phyloP scores from a whole-genome alignment of 768 basidiomycete species.

The Tephrocybe sp. region DNA sequence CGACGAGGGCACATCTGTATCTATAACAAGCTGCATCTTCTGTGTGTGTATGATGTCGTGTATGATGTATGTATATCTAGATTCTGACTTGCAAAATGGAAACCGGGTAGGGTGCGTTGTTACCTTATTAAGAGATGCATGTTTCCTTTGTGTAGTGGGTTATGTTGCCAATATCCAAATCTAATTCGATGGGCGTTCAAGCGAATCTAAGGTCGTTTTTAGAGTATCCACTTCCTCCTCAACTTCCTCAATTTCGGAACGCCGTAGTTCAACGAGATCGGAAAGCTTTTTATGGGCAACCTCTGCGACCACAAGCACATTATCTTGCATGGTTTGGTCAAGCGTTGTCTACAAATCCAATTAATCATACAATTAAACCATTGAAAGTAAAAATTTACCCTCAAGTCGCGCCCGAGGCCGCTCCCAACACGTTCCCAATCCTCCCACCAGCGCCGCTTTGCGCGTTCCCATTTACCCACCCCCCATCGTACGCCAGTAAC shows the following conservation, averaged over 20 bases:
- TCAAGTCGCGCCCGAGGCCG: slow-evolving; percentile 62
- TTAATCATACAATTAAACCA: neutral
- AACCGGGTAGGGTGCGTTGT: too few relatives aligned
- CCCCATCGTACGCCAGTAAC: slow-evolving; percentile 57
- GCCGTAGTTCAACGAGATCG: slow-evolving; percentile 37
- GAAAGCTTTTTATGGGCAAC: slow-evolving; percentile 46
- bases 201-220: slow-evolving; percentile 30
- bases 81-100: slow-evolving; percentile 6
- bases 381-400: slow-evolving; percentile 37
- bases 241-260: slow-evolving; percentile 42
- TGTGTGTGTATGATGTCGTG: too few relatives aligned
- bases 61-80: slow-evolving; percentile 7
- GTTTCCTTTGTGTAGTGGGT: too few relatives aligned
- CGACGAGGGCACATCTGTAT: slow-evolving; percentile 5
- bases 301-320: slow-evolving; percentile 50
- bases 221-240: slow-evolving; percentile 41
- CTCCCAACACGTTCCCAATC: slow-evolving; percentile 63
- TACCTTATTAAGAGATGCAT: too few relatives aligned
- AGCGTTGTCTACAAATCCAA: slow-evolving; percentile 41
- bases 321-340: slow-evolving; percentile 44
- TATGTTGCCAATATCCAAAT: neutral
- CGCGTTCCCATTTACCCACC: slow-evolving; percentile 65
- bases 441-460: slow-evolving; percentile 63
- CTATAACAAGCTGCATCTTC: slow-evolving; percentile 12
- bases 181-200: slow-evolving; percentile 14